phyloP scores from a whole-genome alignment of 1,139 yeast species.

The Candida glucosophila region DNA sequence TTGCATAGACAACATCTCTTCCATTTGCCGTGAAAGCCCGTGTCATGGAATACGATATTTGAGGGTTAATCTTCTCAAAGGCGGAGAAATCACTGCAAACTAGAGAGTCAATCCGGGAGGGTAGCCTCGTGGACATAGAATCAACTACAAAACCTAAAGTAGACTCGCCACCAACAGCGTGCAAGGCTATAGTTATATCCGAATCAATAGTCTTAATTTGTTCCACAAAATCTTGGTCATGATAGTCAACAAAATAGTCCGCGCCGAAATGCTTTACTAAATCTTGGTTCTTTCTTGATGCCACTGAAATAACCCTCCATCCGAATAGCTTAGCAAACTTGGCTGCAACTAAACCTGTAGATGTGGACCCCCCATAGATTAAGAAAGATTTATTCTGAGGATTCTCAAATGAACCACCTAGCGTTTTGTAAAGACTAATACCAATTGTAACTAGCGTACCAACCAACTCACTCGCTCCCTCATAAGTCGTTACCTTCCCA shows the following conservation, averaged over 20 bases:
- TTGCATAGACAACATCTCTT: too few species aligned
- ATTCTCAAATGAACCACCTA: conserved; percentile 3
- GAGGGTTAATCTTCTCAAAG: too few species aligned
- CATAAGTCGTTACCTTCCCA: conserved; percentile 1
- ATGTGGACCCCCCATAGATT: conserved; percentile 52
- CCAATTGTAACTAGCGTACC: conserved; percentile 1
- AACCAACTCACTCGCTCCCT: conserved; percentile 1
- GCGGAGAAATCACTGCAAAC: too few species aligned
- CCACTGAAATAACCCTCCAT: conserved; percentile 40
- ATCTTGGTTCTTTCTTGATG: conserved; percentile 33
- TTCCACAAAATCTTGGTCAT: conserved; percentile 38
- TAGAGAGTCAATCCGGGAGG: too few species aligned
- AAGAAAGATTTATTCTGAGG: conserved; percentile 16
- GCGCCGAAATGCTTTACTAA: conserved; percentile 42
- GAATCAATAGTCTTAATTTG: conserved; percentile 23
- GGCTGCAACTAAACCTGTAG: conserved; percentile 42
- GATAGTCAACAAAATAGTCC: conserved; percentile 47
- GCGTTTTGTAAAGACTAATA: conserved; percentile 2
- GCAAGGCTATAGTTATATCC: conserved; percentile 2
- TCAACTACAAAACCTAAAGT: too few species aligned
- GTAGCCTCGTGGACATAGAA: too few species aligned
- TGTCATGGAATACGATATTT: too few species aligned
- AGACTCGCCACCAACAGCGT: too few species aligned
- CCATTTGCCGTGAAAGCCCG: too few species aligned
- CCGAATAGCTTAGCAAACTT: conserved; percentile 43